Percentiles rank a stretch among this genome's conserved stretches.
Evolutionary conservation across 441 rosid species (phyloP).

Genomic region (Corymbia citriodora): DNA sequence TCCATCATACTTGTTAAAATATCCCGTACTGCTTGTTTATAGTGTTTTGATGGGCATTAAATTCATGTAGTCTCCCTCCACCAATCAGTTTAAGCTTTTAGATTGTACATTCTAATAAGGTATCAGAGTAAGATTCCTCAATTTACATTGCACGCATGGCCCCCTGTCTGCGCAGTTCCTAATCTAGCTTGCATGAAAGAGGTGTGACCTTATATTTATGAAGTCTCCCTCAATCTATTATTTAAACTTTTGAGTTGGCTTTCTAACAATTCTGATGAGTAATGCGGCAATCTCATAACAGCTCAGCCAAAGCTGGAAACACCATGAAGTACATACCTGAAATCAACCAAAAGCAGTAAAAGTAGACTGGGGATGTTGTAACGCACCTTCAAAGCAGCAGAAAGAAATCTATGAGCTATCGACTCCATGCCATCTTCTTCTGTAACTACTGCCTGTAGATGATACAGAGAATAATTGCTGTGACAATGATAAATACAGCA

Average conservation of each 20-base stretch:
- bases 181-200: not conserved
- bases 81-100: not conserved
- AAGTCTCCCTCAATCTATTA: not conserved
- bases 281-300: not conserved
- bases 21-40: not conserved
- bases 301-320: not conserved
- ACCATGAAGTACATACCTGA: not conserved
- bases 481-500: not conserved
- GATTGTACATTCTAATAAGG: not conserved
- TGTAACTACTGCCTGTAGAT: constrained; percentile 67
- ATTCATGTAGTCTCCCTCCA: not conserved
- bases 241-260: not conserved
- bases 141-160: not conserved
- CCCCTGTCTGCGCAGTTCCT: not conserved
- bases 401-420: constrained; percentile 87
- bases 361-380: not conserved
- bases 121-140: not conserved
- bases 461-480: not conserved
- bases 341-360: not conserved
- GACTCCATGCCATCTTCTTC: constrained; percentile 99
- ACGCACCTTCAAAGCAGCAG: constrained; percentile 89
- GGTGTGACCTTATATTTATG: not conserved
- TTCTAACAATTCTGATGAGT: not conserved
- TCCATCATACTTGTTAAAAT: not conserved
- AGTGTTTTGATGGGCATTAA: not conserved